Base-by-base conservation (phyloP, 2,329 filamentous ascomycete species). In the Fusarium nodosum region DNA sequence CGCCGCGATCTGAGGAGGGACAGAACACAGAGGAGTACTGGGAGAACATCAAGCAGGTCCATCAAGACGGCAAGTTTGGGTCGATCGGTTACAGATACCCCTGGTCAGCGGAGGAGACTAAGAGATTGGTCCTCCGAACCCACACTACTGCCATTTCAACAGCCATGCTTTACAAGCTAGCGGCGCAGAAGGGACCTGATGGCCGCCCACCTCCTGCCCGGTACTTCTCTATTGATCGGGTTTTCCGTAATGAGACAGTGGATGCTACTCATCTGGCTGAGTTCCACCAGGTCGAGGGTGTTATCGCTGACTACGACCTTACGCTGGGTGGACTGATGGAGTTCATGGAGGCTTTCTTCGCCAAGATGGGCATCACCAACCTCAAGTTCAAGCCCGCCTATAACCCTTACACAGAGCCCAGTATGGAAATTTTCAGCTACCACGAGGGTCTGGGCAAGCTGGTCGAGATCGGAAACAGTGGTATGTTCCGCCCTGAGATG, bases 401-500 rank as follows among this genome's bases (percentile, higher is more conserved):
- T 84, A 97, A 97, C 82, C 93, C 93, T 1, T 94, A 97, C 84
- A 97, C 94, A 30, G 96, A 99, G 82, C 94, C 96, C 31, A 92
- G 91, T 78, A 97, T 99, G 94, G 96, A 99, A 82, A 97, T 99
- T 72, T 99, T 98, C 83, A 93, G 93, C 71, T 98, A 91, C 84
- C 96, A 98, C 85, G 88, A 91, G 76, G 95, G 94, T 5, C 84
- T 97, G 51, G 88, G 88, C 75, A 97, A 97, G 84, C 91, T 97
- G 83, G 93, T 98, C 28, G 96, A 98, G 83, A 98, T 98, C 78
- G 96, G 96, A 64, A 98, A 99, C 84, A 95, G 91, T 74, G 96
- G 96, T 69, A 98, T 99, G 94, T 99, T 99, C 89, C 87, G 96
- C 72, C 94, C 96, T 3, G 96, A 99, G 82, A 97, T 98, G 95